Evolutionary conservation across 2,329 filamentous ascomycete species (phyloP).

Genomic region (Curvularia hawaiiensis): DNA sequence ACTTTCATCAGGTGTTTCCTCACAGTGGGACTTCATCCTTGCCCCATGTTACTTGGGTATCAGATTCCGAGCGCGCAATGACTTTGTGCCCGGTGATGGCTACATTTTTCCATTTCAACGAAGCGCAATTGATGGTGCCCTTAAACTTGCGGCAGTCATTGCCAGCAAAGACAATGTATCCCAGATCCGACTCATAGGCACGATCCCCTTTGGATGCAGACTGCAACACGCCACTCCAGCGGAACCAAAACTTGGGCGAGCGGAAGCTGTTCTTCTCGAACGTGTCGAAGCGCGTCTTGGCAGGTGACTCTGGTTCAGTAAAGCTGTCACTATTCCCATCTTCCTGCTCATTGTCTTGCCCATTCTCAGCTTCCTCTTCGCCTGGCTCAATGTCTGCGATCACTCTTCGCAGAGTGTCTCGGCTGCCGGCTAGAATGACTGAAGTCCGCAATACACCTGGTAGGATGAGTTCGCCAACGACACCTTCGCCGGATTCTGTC

Average conservation of each 20-base stretch:
- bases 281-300: conserved; percentile 21
- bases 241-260: conserved; percentile 34
- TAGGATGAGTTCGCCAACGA: conserved; percentile 26
- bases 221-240: conserved; percentile 22
- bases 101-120: conserved; percentile 29
- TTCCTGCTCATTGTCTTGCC: background rate
- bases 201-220: background rate
- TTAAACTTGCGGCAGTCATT: conserved; percentile 34
- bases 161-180: conserved; percentile 30
- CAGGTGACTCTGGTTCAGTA: conserved; percentile 10
- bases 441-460: conserved; percentile 22
- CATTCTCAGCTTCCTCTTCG: background rate
- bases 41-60: conserved; percentile 23
- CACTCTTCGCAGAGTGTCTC: conserved; percentile 17
- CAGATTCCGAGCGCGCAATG: conserved; percentile 21
- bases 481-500: conserved; percentile 25
- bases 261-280: conserved; percentile 38
- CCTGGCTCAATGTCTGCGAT: conserved; percentile 13
- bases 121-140: conserved; percentile 26
- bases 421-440: conserved; percentile 27
- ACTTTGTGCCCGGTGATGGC: conserved; percentile 27
- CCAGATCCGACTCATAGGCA: conserved; percentile 18
- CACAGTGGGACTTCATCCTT: conserved; percentile 1
- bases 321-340: background rate
- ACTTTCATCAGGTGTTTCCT: background rate